phyloP scores from a whole-genome alignment of 2,329 filamentous ascomycete genomes.

The Aspergillus novoparasiticus region DNA sequence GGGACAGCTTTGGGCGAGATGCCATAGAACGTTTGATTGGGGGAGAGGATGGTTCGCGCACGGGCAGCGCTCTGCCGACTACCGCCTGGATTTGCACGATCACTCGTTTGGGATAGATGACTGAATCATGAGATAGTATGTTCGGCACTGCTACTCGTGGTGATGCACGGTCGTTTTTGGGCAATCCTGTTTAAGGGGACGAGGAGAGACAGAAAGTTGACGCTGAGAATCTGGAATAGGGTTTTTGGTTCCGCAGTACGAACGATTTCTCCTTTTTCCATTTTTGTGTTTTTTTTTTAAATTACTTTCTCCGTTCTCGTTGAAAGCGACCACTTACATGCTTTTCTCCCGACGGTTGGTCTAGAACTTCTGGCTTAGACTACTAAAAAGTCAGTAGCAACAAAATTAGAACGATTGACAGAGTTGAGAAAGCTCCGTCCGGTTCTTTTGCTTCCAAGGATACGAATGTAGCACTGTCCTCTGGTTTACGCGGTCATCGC shows the following conservation, averaged over 20 bases:
- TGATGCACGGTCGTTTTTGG: slow-evolving; percentile 18
- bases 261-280: slow-evolving; percentile 3
- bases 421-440: slow-evolving; percentile 3
- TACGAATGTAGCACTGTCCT: neutral
- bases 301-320: neutral
- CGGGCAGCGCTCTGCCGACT: slow-evolving; percentile 26
- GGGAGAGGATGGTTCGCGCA: slow-evolving; percentile 22
- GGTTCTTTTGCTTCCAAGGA: slow-evolving; percentile 1
- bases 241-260: slow-evolving; percentile 12
- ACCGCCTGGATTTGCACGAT: slow-evolving; percentile 22
- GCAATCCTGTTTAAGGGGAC: slow-evolving; percentile 11
- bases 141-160: slow-evolving; percentile 19
- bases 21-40: slow-evolving; percentile 26
- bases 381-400: slow-evolving; percentile 5
- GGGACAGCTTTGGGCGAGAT: slow-evolving; percentile 32
- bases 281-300: neutral
- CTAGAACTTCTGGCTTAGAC: slow-evolving; percentile 3
- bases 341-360: slow-evolving; percentile 1
- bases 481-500: neutral
- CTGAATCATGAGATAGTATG: slow-evolving; percentile 21
- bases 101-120: slow-evolving; percentile 21
- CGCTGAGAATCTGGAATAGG: slow-evolving; percentile 12
- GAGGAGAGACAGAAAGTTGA: neutral
- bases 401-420: slow-evolving; percentile 4
- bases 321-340: slow-evolving; percentile 8